Conservation (phyloP, 768 basidiomycete genomes). For the Serendipita sp. region DNA sequence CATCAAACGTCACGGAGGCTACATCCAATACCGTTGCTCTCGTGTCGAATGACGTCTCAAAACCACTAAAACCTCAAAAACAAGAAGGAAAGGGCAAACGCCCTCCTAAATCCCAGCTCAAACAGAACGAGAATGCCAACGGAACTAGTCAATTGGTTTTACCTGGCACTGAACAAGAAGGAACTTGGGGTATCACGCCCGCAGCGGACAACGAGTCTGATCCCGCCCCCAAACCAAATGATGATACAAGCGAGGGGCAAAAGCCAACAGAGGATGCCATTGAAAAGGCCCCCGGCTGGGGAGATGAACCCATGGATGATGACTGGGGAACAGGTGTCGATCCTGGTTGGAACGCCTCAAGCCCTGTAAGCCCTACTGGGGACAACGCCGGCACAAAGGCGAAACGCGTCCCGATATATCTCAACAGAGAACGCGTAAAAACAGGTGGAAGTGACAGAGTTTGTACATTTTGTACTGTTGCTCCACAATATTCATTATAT, state of each 20-base stretch:
- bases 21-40: background rate
- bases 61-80: background rate
- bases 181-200: background rate
- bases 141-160: background rate
- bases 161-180: background rate
- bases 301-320: background rate
- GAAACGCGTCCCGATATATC: conserved; percentile 25
- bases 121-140: background rate
- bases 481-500: background rate
- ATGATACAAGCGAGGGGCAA: background rate
- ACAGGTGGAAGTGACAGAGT: conserved; percentile 66
- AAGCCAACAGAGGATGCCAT: background rate
- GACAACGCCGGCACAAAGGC: background rate
- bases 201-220: background rate
- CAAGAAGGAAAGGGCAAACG: background rate
- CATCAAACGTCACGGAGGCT: background rate
- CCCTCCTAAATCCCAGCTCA: background rate
- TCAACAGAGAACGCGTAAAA: conserved; percentile 71
- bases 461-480: conserved; percentile 13
- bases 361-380: background rate
- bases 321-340: background rate
- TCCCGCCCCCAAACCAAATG: background rate
- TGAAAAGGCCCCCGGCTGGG: background rate
- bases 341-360: background rate
- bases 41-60: background rate